Conservation (phyloP, 1,284 basidiomycete species). For the Inonotus obliquus region DNA sequence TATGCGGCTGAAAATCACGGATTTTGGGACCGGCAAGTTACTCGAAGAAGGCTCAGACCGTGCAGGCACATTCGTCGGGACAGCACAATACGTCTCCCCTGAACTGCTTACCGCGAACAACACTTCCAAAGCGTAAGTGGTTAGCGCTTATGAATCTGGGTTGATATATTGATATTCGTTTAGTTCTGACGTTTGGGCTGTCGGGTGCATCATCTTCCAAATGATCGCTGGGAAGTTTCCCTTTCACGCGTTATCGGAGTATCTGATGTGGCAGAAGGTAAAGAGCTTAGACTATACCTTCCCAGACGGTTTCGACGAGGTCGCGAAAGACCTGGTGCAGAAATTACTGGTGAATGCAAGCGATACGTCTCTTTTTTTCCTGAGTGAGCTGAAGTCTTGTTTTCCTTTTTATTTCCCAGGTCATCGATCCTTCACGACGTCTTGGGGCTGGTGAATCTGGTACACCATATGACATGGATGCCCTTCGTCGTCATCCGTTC, state of each 20-base stretch:
- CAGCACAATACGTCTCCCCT: constrained; percentile 93
- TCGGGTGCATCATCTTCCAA: constrained; percentile 95
- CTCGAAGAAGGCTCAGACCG: constrained; percentile 54
- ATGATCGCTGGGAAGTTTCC: constrained; percentile 93
- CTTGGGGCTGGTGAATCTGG: constrained; percentile 58
- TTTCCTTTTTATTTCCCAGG: constrained; percentile 32
- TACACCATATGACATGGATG: constrained; percentile 44
- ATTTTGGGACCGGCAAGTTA: constrained; percentile 96
- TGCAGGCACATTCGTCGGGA: constrained; percentile 89
- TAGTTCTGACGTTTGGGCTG: constrained; percentile 96
- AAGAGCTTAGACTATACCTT: constrained; percentile 71
- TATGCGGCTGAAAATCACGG: constrained; percentile 89
- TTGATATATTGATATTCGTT: constrained; percentile 15
- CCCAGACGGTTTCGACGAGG: constrained; percentile 65
- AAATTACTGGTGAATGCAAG: constrained; percentile 52
- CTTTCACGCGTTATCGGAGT: constrained; percentile 84
- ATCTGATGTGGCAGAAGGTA: constrained; percentile 79
- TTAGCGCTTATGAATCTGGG: background rate
- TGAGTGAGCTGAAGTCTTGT: constrained; percentile 6
- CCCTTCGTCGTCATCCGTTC: constrained; percentile 74
- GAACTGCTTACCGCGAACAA: constrained; percentile 81
- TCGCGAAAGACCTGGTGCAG: constrained; percentile 64
- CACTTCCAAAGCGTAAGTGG: constrained; percentile 59
- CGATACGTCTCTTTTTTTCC: constrained; percentile 1
- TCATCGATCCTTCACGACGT: constrained; percentile 66